Conservation (phyloP, 2,329 filamentous ascomycete species). For the Camptophora hylomeconis region DNA sequence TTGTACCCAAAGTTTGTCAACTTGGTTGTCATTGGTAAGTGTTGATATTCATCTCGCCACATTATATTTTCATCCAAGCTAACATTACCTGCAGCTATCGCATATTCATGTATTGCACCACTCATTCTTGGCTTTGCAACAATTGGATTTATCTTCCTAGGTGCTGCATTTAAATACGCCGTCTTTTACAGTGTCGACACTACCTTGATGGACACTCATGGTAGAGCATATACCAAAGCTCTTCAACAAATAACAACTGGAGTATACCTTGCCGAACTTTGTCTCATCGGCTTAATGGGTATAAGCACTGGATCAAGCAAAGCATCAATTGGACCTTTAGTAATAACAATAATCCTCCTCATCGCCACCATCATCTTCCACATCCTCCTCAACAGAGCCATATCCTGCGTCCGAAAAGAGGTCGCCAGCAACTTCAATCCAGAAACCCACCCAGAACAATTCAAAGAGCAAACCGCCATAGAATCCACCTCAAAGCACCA, state of each 20-base stretch:
- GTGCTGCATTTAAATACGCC: conserved; percentile 81
- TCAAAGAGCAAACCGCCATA: conserved; percentile 1
- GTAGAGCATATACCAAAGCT: conserved; percentile 74
- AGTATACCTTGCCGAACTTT: conserved; percentile 71
- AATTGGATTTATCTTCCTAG: conserved; percentile 65
- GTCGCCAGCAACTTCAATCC: not conserved
- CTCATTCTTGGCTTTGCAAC: conserved; percentile 72
- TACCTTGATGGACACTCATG: conserved; percentile 72
- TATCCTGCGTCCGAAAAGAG: conserved; percentile 30
- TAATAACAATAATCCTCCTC: conserved; percentile 62
- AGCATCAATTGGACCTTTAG: conserved; percentile 43
- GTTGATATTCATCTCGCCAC: no score
- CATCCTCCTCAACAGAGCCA: conserved; percentile 37
- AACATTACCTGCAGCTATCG: conserved; percentile 42
- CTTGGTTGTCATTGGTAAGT: conserved; percentile 72
- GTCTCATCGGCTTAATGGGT: conserved; percentile 72
- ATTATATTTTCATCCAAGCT: no score
- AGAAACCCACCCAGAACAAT: conserved; percentile 10
- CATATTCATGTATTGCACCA: conserved; percentile 78
- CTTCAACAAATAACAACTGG: conserved; percentile 75
- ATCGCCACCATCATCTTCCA: conserved; percentile 66
- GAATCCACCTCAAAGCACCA: not conserved
- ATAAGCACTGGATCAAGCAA: no score
- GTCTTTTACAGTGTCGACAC: conserved; percentile 75
- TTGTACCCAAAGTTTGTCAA: conserved; percentile 69